Percentiles rank a stretch among this genome's conserved stretches.
Evolutionary conservation across 1,284 basidiomycete genomes (phyloP).

Genomic region (Pterulicium gracile): DNA sequence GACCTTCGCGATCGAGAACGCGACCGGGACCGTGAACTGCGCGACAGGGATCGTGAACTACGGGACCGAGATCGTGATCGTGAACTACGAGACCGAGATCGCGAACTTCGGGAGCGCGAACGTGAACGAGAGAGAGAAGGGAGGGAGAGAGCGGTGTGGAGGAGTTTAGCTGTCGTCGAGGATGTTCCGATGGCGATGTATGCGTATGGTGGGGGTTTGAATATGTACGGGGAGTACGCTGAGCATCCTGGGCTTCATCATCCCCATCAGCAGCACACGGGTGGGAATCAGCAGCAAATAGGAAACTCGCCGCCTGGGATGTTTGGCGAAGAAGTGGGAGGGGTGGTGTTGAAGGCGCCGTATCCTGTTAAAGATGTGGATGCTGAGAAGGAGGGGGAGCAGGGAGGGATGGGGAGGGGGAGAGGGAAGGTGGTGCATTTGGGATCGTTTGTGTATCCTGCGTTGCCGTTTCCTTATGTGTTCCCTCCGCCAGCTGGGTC

Average conservation of each 20-base stretch:
- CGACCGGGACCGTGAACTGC: background rate
- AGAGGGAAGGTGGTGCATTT: constrained; percentile 35
- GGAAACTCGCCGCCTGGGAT: background rate
- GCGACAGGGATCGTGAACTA: no score
- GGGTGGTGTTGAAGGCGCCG: background rate
- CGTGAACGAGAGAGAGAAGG: background rate
- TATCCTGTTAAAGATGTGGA: background rate
- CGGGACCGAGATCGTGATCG: no score
- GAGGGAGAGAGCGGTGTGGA: background rate
- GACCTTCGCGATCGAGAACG: background rate
- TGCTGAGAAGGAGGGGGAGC: constrained; percentile 16
- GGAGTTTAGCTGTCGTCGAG: background rate
- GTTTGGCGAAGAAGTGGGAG: background rate
- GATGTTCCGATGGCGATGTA: background rate
- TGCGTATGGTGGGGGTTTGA: background rate
- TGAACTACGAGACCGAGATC: no score
- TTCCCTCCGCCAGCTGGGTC: constrained; percentile 17
- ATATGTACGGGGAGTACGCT: background rate
- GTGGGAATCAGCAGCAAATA: background rate
- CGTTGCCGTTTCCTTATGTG: constrained; percentile 41
- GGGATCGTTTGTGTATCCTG: constrained; percentile 54
- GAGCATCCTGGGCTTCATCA: background rate
- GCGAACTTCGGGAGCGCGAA: background rate
- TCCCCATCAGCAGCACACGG: background rate
- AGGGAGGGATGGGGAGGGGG: constrained; percentile 24